These are phyloP conservation scores for Populus hybrid DNA, from an alignment of 441 rosid species.

Conservation along the genomic window DNA sequence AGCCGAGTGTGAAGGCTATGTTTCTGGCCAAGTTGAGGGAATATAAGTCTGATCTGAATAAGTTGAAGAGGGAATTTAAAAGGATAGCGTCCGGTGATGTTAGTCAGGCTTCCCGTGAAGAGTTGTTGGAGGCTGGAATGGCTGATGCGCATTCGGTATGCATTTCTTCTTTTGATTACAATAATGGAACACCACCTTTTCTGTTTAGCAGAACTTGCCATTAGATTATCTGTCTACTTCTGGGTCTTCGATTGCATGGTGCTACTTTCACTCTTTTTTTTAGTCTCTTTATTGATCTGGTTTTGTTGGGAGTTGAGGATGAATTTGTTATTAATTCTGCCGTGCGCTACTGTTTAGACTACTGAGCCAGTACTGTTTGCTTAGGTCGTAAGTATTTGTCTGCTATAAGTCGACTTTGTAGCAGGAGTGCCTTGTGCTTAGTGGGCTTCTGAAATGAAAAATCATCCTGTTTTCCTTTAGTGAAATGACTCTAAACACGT, in stretches of 20 bases:
- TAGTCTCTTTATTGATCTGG: neutral
- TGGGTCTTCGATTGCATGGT: neutral
- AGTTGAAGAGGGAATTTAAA: slow-evolving; percentile 77
- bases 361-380: too few relatives aligned
- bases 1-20: slow-evolving; percentile 67
- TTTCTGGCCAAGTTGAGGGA: slow-evolving; percentile 86
- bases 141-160: slow-evolving; percentile 68
- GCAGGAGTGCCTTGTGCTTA: too few relatives aligned
- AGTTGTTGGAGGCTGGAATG: slow-evolving; percentile 80
- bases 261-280: neutral
- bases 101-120: slow-evolving; percentile 61
- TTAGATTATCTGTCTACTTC: neutral
- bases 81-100: slow-evolving; percentile 49
- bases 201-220: too few relatives aligned
- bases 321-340: too few relatives aligned
- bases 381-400: too few relatives aligned
- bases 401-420: too few relatives aligned
- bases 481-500: neutral
- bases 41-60: slow-evolving; percentile 88
- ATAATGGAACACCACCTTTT: too few relatives aligned
- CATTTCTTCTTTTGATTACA: neutral
- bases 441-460: too few relatives aligned
- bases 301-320: neutral
- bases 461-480: too few relatives aligned
- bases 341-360: too few relatives aligned